A percentile compares a stretch with the other conserved stretches of the same genome.
phyloP scores from a whole-genome alignment of 2,329 filamentous ascomycete species.

The Xylariaceae sp. region DNA sequence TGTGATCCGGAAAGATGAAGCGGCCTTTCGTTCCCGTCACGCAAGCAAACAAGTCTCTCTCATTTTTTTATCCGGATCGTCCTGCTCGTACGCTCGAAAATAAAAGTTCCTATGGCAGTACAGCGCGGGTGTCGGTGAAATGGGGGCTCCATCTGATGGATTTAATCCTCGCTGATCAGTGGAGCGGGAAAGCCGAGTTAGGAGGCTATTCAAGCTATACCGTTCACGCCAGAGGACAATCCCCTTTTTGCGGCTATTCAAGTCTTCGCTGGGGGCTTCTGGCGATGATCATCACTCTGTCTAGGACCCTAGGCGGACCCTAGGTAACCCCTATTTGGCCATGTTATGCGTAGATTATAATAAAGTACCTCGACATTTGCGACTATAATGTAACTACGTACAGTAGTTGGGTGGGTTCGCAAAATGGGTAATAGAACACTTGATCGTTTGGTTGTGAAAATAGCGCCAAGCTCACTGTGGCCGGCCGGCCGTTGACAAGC shows the following conservation, averaged over 20 bases:
- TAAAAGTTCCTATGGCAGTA: no score
- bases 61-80: no score
- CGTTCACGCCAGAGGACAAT: conserved; percentile 3
- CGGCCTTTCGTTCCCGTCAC: conserved; percentile 5
- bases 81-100: no score
- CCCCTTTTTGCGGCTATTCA: conserved; percentile 5
- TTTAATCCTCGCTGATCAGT: conserved; percentile 19
- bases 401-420: no score
- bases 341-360: background rate
- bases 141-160: background rate
- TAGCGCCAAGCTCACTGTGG: conserved; percentile 10
- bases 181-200: conserved; percentile 9
- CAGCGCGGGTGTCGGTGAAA: no score
- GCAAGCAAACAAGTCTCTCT: conserved; percentile 11
- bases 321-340: background rate
- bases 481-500: conserved; percentile 7
- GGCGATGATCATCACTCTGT: background rate
- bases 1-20: conserved; percentile 15
- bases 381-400: no score
- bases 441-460: conserved; percentile 9
- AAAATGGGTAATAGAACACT: no score
- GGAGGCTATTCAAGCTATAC: background rate
- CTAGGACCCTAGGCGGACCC: background rate
- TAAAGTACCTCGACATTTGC: no score
- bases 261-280: conserved; percentile 5